Base-by-base conservation (phyloP, 169 alveolate genomes). In the Theileria annulata region DNA sequence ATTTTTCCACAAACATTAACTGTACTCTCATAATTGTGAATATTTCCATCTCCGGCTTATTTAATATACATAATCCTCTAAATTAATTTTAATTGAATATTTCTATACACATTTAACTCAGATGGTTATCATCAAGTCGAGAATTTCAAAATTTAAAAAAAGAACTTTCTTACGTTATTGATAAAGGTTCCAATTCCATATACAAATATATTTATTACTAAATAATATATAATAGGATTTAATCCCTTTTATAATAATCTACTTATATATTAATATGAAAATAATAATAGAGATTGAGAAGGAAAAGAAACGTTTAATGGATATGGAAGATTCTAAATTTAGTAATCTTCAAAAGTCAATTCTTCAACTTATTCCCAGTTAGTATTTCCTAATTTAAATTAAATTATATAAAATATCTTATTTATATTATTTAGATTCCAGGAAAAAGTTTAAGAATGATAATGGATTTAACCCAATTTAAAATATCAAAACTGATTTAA, bases 141-240 rank as follows among this genome's bases (percentile, higher is more conserved):
- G 88, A 78, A 21, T 78, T 75, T 17, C 35, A 74, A 19, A 66
- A 42, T 33, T 30, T 82, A 62, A 58, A 75, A 37, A 70, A 66
- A 1, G 88, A 82, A 35, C 73, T 82, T 3, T 67, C 80, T 67
- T 82, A 60, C 58, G 33, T 82, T 69, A 33, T 82, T 28, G 88
- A 82, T 56, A 35, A 68, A 82, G 88, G 88, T 47, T 62, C 48
- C 12, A 4, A 10, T 72, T 19, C 3, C 23, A 62, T 59, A 42
- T 33, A 64, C 73, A 76, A 27, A 28, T 64, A 68, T 68, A 23
- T 47, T 68, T 28, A 64, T 47, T 68, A 12, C 15, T 47, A 13
- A 58, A 25, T 58, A 58, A 4, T 58, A 58, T 8, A 12, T 9
- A 42, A 13, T 27, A 1, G 25, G 2, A 47, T 8, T 19, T 2